Evolutionary conservation across 805 yeast genomes (phyloP), one percentile per base, ranked within the genome.

Genomic region (Pichia insulana): DNA sequence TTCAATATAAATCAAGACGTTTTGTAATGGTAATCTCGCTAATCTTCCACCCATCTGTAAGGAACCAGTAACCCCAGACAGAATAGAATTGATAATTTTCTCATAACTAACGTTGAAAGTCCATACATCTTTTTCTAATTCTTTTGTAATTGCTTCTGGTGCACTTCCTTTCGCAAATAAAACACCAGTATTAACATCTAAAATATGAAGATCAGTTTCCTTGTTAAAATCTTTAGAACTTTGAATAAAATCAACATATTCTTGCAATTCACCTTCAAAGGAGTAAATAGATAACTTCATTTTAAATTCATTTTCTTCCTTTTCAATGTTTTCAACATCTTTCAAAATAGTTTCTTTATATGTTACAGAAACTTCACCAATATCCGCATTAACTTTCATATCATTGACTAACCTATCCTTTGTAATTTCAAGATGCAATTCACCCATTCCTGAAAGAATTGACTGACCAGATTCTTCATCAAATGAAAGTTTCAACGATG

Each of bases 361-460:
- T 0, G 97, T 83, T 5, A 92, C 96, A 66, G 79, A 85, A 17
- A 92, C 85, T 40, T 80, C 80, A 36, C 96, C 88, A 32, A 87
- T 70, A 27, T 79, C 80, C 1, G 85, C 83, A 43, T 80, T 78
- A 3, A 95, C 96, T 58, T 82, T 81, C 71, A 88, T 70, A 44
- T 87, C 95, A 34, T 74, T 74, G n/a, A 85, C 63, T 34, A 88
- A 69, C 42, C 97, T 69, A 53, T 86, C 92, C 37, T 70, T 71
- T 2, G 92, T 83, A 50, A 92, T 88, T 51, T 92, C 97, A 39
- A 92, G 69, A 63, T 92, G 98, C 37, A 92, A 69, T 56, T 92
- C 97, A 33, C 98, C 98, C 97, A 90, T 90, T 27, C 98, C 98
- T 16, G 95, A 80, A 26, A 92, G 62, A 22, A 89, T 73, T 2